Evolutionary conservation across 1,284 basidiomycete genomes (phyloP).

Genomic region (Papiliotrema nemorosa): DNA sequence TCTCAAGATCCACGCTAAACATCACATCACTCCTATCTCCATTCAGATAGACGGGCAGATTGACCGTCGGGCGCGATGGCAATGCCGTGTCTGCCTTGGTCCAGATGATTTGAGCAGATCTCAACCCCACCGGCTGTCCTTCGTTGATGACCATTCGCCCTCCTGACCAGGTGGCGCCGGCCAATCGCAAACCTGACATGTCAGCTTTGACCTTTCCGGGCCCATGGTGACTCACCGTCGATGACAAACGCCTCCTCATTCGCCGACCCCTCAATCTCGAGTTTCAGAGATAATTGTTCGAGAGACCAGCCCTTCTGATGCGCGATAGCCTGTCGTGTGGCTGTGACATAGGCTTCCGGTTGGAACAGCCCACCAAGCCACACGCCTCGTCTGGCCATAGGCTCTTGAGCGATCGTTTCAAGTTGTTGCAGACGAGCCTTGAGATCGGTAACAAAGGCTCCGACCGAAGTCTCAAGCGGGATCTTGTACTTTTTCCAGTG

Average conservation of each 20-base stretch:
- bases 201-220: neutral
- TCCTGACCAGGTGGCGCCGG: constrained; percentile 73
- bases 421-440: constrained; percentile 73
- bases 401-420: constrained; percentile 65
- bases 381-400: constrained; percentile 51
- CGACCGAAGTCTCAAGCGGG: constrained; percentile 70
- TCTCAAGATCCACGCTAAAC: constrained; percentile 59
- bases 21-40: constrained; percentile 81
- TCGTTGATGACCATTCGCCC: constrained; percentile 72
- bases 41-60: constrained; percentile 88
- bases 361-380: constrained; percentile 92
- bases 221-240: constrained; percentile 61
- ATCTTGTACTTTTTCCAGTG: constrained; percentile 90
- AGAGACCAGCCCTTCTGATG: constrained; percentile 86
- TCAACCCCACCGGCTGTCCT: constrained; percentile 70
- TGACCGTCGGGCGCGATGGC: no score
- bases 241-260: constrained; percentile 73
- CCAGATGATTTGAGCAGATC: constrained; percentile 79
- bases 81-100: constrained; percentile 63
- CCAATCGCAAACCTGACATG: constrained; percentile 68
- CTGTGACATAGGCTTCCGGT: constrained; percentile 91
- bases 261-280: constrained; percentile 74
- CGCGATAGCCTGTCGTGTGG: constrained; percentile 85
- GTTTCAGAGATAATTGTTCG: constrained; percentile 74
- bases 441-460: constrained; percentile 81